These are phyloP conservation scores for Colletotrichum spaethianum DNA, from an alignment of 2,329 filamentous ascomycete genomes.

Conservation along the genomic window DNA sequence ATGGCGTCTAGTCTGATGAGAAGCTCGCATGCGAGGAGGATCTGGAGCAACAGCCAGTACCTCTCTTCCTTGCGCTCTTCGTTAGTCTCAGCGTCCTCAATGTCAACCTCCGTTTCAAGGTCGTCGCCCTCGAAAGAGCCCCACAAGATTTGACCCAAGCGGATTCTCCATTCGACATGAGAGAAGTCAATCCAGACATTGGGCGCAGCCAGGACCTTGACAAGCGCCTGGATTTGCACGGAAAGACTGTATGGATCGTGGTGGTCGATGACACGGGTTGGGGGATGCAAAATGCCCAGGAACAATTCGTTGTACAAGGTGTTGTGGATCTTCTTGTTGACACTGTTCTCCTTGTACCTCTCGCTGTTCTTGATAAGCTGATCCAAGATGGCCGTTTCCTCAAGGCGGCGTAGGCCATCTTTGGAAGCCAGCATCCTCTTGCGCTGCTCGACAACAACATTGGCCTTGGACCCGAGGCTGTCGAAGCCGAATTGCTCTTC, in stretches of 20 bases:
- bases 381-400: conserved; percentile 71
- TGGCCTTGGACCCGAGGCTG: conserved; percentile 67
- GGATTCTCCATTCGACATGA: conserved; percentile 81
- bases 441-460: conserved; percentile 70
- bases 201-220: conserved; percentile 74
- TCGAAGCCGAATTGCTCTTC: conserved; percentile 74
- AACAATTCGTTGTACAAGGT: conserved; percentile 74
- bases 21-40: conserved; percentile 76
- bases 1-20: conserved; percentile 75
- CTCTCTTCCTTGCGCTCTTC: conserved; percentile 72
- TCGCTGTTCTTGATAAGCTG: conserved; percentile 70
- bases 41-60: conserved; percentile 77
- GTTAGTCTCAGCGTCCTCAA: conserved; percentile 62
- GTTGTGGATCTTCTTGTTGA: conserved; percentile 63
- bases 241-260: conserved; percentile 74
- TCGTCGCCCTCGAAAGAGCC: conserved; percentile 66
- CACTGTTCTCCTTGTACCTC: conserved; percentile 67
- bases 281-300: conserved; percentile 70
- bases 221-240: conserved; percentile 78
- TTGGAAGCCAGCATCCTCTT: conserved; percentile 68
- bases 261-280: conserved; percentile 68
- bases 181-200: conserved; percentile 84
- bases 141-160: conserved; percentile 81
- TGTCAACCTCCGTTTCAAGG: conserved; percentile 66
- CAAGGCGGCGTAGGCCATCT: conserved; percentile 69